phyloP scores from a whole-genome alignment of 768 basidiomycete genomes.

The Collybia sordida region DNA sequence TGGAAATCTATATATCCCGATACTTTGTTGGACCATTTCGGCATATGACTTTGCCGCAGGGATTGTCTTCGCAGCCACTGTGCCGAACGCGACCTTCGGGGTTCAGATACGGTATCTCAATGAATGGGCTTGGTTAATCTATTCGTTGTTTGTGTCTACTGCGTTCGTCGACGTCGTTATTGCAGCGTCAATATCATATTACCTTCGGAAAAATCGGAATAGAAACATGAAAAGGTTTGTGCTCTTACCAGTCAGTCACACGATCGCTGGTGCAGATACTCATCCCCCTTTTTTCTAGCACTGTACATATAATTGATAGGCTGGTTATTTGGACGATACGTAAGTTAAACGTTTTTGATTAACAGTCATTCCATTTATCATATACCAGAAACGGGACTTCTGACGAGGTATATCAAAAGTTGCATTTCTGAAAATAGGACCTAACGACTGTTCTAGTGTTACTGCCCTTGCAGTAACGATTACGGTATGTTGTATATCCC shows the following conservation, averaged over 20 bases:
- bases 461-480: background rate
- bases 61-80: background rate
- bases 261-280: background rate
- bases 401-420: no score
- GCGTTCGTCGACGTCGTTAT: background rate
- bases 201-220: background rate
- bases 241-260: background rate
- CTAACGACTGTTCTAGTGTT: background rate
- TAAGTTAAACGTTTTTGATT: background rate
- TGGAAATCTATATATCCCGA: background rate
- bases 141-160: background rate
- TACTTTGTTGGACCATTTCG: background rate
- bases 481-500: background rate
- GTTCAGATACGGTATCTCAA: background rate
- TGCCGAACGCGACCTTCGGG: background rate
- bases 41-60: background rate
- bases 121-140: background rate
- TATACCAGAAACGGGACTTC: no score
- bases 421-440: no score
- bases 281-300: background rate
- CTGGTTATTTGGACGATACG: conserved; percentile 3
- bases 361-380: background rate
- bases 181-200: background rate
- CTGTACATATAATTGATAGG: background rate
- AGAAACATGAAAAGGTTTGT: background rate